These are phyloP conservation scores for Coccomyxa sp. DNA, from an alignment of 139 green algal genomes.

Conservation along the genomic window DNA sequence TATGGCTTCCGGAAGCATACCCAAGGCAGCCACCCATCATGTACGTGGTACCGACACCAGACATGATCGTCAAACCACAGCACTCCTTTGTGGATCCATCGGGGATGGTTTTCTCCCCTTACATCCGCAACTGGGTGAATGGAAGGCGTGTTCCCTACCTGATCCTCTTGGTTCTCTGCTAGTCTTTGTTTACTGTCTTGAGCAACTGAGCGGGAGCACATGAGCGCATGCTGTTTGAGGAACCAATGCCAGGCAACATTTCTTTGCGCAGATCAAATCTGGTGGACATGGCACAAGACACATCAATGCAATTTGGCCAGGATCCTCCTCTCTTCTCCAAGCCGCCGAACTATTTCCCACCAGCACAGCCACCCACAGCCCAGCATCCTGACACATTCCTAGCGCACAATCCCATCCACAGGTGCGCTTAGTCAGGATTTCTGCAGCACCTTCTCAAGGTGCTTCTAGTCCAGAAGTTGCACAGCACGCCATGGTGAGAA, in stretches of 20 bases:
- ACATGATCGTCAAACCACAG: slow-evolving; percentile 87
- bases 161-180: too few species aligned
- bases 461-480: not conserved
- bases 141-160: slow-evolving; percentile 1
- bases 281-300: slow-evolving; percentile 49
- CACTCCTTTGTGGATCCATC: slow-evolving; percentile 74
- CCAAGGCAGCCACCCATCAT: slow-evolving; percentile 57
- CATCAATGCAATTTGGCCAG: slow-evolving; percentile 71
- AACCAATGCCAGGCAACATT: not conserved
- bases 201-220: slow-evolving; percentile 25
- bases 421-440: not conserved
- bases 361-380: slow-evolving; percentile 1
- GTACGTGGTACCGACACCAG: slow-evolving; percentile 78
- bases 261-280: slow-evolving; percentile 34
- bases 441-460: not conserved
- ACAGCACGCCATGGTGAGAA: too few species aligned
- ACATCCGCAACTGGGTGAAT: slow-evolving; percentile 38
- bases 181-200: too few species aligned
- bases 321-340: slow-evolving; percentile 83
- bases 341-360: slow-evolving; percentile 34
- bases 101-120: slow-evolving; percentile 47
- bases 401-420: slow-evolving; percentile 23
- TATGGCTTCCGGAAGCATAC: slow-evolving; percentile 83
- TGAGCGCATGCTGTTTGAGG: not conserved
- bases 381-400: slow-evolving; percentile 14